Conservation (phyloP, 2,329 filamentous ascomycete genomes). For the Colletotrichum spaethianum region DNA sequence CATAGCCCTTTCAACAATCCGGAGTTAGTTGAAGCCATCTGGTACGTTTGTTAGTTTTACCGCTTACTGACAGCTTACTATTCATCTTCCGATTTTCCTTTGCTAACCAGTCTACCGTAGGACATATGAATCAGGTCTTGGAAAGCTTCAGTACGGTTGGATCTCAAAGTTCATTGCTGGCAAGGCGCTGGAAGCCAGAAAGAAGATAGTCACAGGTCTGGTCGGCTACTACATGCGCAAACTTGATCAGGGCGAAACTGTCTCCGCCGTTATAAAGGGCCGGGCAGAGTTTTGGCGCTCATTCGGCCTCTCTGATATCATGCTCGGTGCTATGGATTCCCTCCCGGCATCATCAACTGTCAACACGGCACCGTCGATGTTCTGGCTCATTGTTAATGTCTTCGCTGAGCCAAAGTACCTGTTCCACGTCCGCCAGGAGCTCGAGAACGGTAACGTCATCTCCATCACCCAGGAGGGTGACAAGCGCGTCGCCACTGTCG, state of each 20-base stretch:
- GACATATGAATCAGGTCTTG: constrained; percentile 17
- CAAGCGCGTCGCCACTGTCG: constrained; percentile 47
- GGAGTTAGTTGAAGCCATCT: constrained; percentile 18
- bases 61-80: not conserved
- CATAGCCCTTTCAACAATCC: constrained; percentile 55
- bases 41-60: not conserved
- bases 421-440: constrained; percentile 49
- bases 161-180: constrained; percentile 41
- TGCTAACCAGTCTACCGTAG: not conserved
- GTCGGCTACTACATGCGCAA: constrained; percentile 48
- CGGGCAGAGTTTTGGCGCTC: constrained; percentile 48
- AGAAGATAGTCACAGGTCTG: constrained; percentile 46
- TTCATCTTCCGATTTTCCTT: not conserved
- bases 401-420: constrained; percentile 47
- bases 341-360: constrained; percentile 49
- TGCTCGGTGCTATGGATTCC: constrained; percentile 50
- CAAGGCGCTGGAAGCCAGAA: constrained; percentile 45
- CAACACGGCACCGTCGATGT: constrained; percentile 55
- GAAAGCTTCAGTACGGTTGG: constrained; percentile 29
- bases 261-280: constrained; percentile 48
- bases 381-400: constrained; percentile 54
- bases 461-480: constrained; percentile 23
- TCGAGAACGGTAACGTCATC: constrained; percentile 42
- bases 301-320: constrained; percentile 47
- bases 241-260: constrained; percentile 46